Conservation (phyloP, 2,329 filamentous ascomycete species). For the Bertia moriformis region DNA sequence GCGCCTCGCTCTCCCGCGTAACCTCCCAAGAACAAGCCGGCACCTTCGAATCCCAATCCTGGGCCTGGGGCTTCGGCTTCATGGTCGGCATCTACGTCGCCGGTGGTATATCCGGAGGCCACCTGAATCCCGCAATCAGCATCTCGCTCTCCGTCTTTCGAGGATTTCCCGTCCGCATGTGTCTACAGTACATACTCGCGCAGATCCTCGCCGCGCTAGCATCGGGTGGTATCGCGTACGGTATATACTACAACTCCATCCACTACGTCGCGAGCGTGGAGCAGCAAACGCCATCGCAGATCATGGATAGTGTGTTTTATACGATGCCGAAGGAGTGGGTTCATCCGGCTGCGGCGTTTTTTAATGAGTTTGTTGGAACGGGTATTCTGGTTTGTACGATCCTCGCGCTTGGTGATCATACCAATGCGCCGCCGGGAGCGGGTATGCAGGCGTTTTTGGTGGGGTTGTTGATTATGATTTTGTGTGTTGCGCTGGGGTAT, state of each 20-base stretch:
- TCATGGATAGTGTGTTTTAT: too few species aligned
- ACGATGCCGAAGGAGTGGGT: conserved; percentile 11
- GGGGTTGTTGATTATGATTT: background rate
- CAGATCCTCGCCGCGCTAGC: conserved; percentile 18
- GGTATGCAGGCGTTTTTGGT: conserved; percentile 18
- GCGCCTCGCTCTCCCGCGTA: background rate
- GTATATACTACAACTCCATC: conserved; percentile 18
- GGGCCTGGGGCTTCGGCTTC: conserved; percentile 13
- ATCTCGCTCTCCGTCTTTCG: conserved; percentile 16
- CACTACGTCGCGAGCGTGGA: conserved; percentile 8
- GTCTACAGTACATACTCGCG: conserved; percentile 5
- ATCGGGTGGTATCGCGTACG: conserved; percentile 16
- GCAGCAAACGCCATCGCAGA: too few species aligned
- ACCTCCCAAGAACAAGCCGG: background rate
- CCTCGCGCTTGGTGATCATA: conserved; percentile 22
- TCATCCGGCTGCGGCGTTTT: conserved; percentile 14
- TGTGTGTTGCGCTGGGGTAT: conserved; percentile 10
- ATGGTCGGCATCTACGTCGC: conserved; percentile 25
- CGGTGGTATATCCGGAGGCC: conserved; percentile 28
- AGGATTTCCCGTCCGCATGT: conserved; percentile 16
- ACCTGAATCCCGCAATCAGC: conserved; percentile 30
- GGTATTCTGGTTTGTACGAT: conserved; percentile 15
- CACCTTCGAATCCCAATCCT: background rate
- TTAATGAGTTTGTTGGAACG: conserved; percentile 18
- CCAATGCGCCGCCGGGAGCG: conserved; percentile 25